Percentiles rank a stretch among this genome's conserved stretches.
Conservation (phyloP, 192 early-diverging fungal species). For the Linnemannia elongata region DNA sequence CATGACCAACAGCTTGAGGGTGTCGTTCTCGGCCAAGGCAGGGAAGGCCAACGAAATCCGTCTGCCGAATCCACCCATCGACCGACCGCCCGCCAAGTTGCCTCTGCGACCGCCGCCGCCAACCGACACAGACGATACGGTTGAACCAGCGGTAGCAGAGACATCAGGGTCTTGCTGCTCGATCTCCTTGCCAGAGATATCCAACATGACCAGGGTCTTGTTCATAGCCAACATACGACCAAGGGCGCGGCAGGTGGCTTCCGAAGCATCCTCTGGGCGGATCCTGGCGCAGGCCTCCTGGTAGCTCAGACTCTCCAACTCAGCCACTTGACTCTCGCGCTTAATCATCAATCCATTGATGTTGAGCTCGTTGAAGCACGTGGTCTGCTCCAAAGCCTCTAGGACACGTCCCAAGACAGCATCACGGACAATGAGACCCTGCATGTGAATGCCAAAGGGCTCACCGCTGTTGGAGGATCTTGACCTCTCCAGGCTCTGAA, state of each 20-base stretch:
- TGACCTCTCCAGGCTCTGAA: conserved; percentile 5
- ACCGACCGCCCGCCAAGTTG: neutral
- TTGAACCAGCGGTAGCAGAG: neutral
- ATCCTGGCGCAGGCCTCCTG: conserved; percentile 8
- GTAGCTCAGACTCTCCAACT: conserved; percentile 28
- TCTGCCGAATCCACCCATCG: conserved; percentile 45
- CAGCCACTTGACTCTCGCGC: conserved; percentile 33
- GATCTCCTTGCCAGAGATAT: conserved; percentile 41
- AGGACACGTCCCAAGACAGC: conserved; percentile 12
- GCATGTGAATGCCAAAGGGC: conserved; percentile 48
- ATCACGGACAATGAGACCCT: conserved; percentile 37
- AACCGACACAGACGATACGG: neutral
- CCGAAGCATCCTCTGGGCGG: conserved; percentile 35
- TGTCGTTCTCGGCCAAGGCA: conserved; percentile 25
- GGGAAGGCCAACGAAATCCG: conserved; percentile 34
- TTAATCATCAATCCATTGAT: conserved; percentile 41
- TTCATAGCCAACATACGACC: conserved; percentile 34
- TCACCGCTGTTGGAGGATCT: neutral
- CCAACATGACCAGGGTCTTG: conserved; percentile 43
- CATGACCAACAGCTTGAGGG: conserved; percentile 31
- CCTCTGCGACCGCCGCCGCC: neutral
- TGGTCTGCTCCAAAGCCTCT: conserved; percentile 28
- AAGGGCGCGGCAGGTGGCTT: conserved; percentile 38
- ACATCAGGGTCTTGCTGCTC: neutral
- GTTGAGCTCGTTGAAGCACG: conserved; percentile 49